phyloP scores from a whole-genome alignment of 2,329 filamentous ascomycete genomes.

The Clarireedia paspali region DNA sequence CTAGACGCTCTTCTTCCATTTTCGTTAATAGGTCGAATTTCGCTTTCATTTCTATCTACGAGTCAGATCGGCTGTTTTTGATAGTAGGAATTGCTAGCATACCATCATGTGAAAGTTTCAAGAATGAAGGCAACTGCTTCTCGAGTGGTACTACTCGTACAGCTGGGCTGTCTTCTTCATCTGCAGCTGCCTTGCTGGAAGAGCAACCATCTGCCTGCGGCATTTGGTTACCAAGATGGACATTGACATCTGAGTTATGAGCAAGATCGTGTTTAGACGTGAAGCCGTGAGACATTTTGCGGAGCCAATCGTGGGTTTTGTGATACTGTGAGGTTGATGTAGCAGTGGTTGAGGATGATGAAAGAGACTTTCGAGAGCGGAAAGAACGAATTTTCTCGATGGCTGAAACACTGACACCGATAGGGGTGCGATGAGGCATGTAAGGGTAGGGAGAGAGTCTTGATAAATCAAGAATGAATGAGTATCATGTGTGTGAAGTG shows the following conservation, averaged over 20 bases:
- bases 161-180: slow-evolving; percentile 1
- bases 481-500: background rate
- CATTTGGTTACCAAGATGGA: slow-evolving; percentile 1
- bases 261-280: background rate
- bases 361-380: slow-evolving; percentile 14
- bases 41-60: slow-evolving; percentile 42
- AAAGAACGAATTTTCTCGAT: slow-evolving; percentile 28
- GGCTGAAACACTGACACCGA: slow-evolving; percentile 14
- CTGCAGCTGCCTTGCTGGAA: slow-evolving; percentile 7
- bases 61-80: slow-evolving; percentile 9
- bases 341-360: background rate
- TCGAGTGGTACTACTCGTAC: background rate
- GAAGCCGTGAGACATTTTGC: slow-evolving; percentile 1
- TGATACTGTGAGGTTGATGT: background rate
- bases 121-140: slow-evolving; percentile 41
- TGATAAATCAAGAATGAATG: background rate
- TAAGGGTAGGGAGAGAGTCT: background rate
- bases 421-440: slow-evolving; percentile 8
- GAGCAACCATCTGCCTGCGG: slow-evolving; percentile 8
- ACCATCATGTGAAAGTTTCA: slow-evolving; percentile 42
- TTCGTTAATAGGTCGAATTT: slow-evolving; percentile 58
- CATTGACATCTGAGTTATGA: background rate
- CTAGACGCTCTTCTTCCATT: slow-evolving; percentile 36
- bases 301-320: background rate
- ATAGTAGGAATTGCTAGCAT: slow-evolving; percentile 24